These are phyloP conservation scores for Pistacia integerrima DNA, from an alignment of 345 rosid species.

Conservation along the genomic window DNA sequence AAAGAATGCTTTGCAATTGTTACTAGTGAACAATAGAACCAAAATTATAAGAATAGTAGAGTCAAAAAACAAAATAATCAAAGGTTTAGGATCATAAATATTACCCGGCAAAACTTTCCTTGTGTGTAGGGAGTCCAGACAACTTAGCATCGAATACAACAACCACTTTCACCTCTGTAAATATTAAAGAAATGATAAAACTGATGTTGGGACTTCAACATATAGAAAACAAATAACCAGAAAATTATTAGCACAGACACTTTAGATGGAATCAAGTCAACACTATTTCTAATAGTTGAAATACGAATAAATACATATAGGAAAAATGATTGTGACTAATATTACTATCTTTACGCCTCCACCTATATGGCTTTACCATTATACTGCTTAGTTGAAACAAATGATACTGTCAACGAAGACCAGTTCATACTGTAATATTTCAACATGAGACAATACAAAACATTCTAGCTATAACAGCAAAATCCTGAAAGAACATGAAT, in stretches of 20 bases:
- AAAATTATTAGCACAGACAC: not conserved
- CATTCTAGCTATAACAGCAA: not conserved
- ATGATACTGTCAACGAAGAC: too few species aligned
- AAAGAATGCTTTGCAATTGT: too few species aligned
- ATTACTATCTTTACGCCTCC: not conserved
- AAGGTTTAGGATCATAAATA: too few species aligned
- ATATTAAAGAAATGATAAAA: too few species aligned
- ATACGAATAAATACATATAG: not conserved
- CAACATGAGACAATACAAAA: not conserved
- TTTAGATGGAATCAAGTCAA: slow-evolving; percentile 8
- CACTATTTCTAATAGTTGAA: not conserved
- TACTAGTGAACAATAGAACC: too few species aligned
- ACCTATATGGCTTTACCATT: not conserved
- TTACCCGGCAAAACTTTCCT: too few species aligned
- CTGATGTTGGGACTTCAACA: slow-evolving; percentile 14
- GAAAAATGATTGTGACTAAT: not conserved
- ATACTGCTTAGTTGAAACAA: not conserved
- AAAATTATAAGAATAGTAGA: too few species aligned
- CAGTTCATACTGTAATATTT: not conserved
- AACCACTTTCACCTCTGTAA: too few species aligned
- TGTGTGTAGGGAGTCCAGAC: too few species aligned
- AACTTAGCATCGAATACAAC: too few species aligned
- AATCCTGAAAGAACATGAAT: not conserved
- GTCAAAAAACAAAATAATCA: too few species aligned
- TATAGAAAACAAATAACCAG: not conserved